Base-by-base conservation (phyloP, 2,329 filamentous ascomycete species). In the Trichoderma cornu-damae region DNA sequence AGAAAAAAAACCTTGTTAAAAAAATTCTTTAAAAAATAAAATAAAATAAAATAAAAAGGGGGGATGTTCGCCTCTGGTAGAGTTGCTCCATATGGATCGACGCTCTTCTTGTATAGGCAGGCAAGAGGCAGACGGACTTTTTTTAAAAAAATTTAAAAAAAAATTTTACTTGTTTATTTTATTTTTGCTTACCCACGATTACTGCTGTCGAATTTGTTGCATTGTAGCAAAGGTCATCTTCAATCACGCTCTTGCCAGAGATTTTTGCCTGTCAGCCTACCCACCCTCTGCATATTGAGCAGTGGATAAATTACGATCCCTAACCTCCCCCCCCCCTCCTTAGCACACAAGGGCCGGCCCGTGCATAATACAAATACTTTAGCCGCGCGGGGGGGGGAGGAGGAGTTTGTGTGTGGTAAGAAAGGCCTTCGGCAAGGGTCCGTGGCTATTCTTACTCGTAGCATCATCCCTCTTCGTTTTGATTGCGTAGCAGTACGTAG, bases 301-400 rank as follows among this genome's bases (percentile, higher is more conserved):
- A 47, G 24, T 22, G 51, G 42, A 16, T 55, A 55, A 52, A 44
- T n/a, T 38, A 16, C 30, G 16, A 54, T 35, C 51, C 50, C 50
- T 53, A 32, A 34, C 26, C 9, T 5, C 7, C 5, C 14, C 35
- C 14, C 8, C 28, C 28, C 11, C 44, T 18, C 18, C 11, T 22
- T 16, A 24, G 28, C 28, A 46, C 51, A 12, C 32, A 20, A 55
- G 34, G 32, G 22, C 51, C 51, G 42, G 42, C 42, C 51, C 42
- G 51, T 44, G 26, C 46, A 30, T 26, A 30, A n/a, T 32, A 28
- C 12, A 47, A 14, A 20, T n/a, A 30, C 24, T 55, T 55, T 47
- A 47, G 51, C 51, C 51, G n/a, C n/a, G n/a, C n/a, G 51, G 16
- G 40, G 34, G 14, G 34, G 20, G 48, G 35, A 20, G 16, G 12